Evolutionary conservation across 495 filamentous ascomycete genomes (phyloP).

Genomic region (Hyaloscypha bicolor): DNA sequence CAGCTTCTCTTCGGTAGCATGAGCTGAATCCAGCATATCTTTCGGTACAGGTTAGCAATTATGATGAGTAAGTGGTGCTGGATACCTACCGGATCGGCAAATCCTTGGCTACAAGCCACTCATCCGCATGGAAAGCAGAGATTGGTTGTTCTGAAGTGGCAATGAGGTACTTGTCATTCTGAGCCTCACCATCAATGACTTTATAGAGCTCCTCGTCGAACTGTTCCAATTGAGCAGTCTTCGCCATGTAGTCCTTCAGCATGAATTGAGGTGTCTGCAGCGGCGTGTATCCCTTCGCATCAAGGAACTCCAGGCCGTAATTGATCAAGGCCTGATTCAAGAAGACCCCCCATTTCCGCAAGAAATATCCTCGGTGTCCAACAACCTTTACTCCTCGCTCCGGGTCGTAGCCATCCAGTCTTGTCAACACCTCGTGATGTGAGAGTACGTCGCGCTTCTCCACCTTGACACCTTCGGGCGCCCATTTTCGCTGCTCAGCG

Average conservation of each 20-base stretch:
- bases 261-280: conserved; percentile 96
- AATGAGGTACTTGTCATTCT: conserved; percentile 95
- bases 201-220: conserved; percentile 99
- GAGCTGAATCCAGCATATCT: conserved; percentile 91
- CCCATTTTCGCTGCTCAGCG: conserved; percentile 71
- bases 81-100: conserved; percentile 75
- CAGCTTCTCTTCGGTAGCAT: conserved; percentile 94
- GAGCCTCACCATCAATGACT: conserved; percentile 81
- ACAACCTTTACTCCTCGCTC: conserved; percentile 94
- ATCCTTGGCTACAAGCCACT: conserved; percentile 86
- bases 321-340: conserved; percentile 90
- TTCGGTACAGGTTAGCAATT: not conserved
- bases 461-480: conserved; percentile 67
- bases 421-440: conserved; percentile 90
- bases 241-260: conserved; percentile 96
- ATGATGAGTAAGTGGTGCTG: not conserved
- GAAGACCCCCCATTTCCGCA: conserved; percentile 89
- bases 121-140: conserved; percentile 86
- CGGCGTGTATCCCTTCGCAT: conserved; percentile 74
- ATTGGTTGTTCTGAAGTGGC: conserved; percentile 96
- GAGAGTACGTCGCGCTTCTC: conserved; percentile 76
- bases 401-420: conserved; percentile 89
- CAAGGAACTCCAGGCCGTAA: conserved; percentile 89
- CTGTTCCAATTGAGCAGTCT: conserved; percentile 95
- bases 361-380: conserved; percentile 92